Base-by-base conservation (phyloP, 208 protist genomes). In the Wallacemonas collosoma region DNA sequence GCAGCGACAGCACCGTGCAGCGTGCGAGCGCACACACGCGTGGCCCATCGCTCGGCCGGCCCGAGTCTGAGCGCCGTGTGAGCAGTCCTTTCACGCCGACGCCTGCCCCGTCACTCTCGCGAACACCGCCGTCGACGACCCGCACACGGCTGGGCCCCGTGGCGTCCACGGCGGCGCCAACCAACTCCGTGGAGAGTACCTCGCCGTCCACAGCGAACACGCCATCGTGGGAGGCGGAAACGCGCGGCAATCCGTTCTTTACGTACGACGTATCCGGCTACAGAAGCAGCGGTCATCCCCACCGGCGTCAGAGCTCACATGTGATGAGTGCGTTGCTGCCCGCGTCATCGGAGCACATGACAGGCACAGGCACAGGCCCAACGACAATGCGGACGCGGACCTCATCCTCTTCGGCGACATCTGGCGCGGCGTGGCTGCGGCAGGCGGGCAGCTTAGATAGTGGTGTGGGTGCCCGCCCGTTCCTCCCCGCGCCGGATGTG, bases 211-310 rank as follows among this genome's bases (percentile, higher is more conserved):
- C 26, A 12, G 45, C 45, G 45, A 50, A 12, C 12, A 12, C 45
- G 45, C 45, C 45, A 12, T 50, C 45, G 12, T 50, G 45, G 45
- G 45, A 14, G 45, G 45, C 1, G 1, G 26, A 26, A 26, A 57
- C 5, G 6, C 15, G 5, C 60, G 17, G 50, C 60, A 65, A 65
- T 36, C 60, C 60, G 38, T 65, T 65, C 60, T 65, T 65, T 1
- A 8, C 14, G 40, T 65, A 65, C 39, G 60, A 65, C 60, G 38
- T 41, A 6, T 65, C 60, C 41, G 17, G 41, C 26, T 26, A 26
- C 26, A 26, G 26, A 26, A 26, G 26, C 26, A 26, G 26, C 7
- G 7, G 60, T n/a, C 9, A n/a, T 36, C 26, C 26, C 26, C 60
- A 36, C 6, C 39, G 60, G 60, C 60, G 60, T 4, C 60, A 41